Conservation (phyloP, 768 basidiomycete species). For the Amyloporia xantha region DNA sequence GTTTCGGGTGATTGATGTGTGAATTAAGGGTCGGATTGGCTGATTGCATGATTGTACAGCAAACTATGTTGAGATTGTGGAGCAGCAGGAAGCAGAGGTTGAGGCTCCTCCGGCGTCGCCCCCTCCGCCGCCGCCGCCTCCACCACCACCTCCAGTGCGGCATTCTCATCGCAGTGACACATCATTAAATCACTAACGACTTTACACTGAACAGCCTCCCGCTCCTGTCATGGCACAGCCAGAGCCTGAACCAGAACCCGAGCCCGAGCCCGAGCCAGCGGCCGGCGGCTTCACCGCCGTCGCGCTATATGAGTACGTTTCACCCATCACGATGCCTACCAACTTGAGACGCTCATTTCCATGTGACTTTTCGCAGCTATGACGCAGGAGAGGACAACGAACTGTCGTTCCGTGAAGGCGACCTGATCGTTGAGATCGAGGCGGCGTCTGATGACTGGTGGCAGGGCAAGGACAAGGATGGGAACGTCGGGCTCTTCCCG, state of each 20-base stretch:
- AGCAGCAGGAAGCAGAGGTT: slow-evolving; percentile 33
- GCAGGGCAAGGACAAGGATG: slow-evolving; percentile 56
- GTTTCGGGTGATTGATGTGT: slow-evolving; percentile 12
- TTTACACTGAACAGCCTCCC: slow-evolving; percentile 19
- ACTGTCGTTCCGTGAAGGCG: slow-evolving; percentile 78
- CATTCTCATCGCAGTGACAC: not conserved
- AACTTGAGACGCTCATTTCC: no score
- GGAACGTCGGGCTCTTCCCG: slow-evolving; percentile 67
- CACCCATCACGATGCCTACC: not conserved
- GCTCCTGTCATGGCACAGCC: slow-evolving; percentile 29
- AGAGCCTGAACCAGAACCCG: slow-evolving; percentile 41
- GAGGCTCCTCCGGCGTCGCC: slow-evolving; percentile 40
- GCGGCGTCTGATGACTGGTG: slow-evolving; percentile 88
- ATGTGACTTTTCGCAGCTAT: slow-evolving; percentile 43
- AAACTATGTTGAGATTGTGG: slow-evolving; percentile 81
- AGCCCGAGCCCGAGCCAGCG: slow-evolving; percentile 33
- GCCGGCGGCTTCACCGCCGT: slow-evolving; percentile 55
- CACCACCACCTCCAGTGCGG: slow-evolving; percentile 40
- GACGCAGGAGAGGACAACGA: slow-evolving; percentile 92
- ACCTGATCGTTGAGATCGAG: slow-evolving; percentile 71
- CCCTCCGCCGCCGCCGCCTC: slow-evolving; percentile 54
- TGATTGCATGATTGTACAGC: slow-evolving; percentile 34
- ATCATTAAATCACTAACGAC: no score
- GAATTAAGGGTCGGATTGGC: no score
- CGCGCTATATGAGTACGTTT: slow-evolving; percentile 64